Evolutionary conservation across 2,329 filamentous ascomycete species (phyloP).

Genomic region (Calonectria henricotiae): DNA sequence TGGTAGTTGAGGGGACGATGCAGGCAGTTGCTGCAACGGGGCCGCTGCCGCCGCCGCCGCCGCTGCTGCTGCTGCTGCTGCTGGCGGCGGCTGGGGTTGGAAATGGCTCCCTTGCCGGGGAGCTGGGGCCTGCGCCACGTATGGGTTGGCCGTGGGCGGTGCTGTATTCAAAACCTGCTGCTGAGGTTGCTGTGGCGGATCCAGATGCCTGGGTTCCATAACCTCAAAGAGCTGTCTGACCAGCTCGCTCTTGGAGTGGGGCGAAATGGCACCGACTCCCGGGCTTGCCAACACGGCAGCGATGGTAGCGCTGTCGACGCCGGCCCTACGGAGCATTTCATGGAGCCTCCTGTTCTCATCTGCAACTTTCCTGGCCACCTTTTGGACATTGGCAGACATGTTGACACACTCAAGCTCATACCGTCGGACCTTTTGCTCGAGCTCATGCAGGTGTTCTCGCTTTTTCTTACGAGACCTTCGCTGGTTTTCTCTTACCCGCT

Average conservation of each 20-base stretch:
- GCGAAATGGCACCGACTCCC: background rate
- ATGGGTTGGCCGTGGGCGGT: background rate
- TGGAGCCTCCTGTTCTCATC: background rate
- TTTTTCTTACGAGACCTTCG: background rate
- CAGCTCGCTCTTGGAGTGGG: background rate
- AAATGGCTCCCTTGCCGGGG: background rate
- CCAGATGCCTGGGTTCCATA: background rate
- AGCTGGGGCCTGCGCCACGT: background rate
- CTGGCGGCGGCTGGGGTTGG: no score
- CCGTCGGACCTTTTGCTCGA: background rate
- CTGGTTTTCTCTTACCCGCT: conserved; percentile 4
- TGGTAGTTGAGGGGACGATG: background rate
- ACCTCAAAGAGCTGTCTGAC: background rate
- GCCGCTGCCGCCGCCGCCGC: no score
- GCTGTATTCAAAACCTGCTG: no score
- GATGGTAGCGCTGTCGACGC: background rate
- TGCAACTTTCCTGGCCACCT: background rate
- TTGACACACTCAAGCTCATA: background rate
- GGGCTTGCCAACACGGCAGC: background rate
- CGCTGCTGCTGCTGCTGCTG: no score
- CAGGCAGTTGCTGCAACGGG: background rate
- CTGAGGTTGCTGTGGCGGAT: background rate
- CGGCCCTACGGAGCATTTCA: background rate
- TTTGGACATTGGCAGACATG: background rate
- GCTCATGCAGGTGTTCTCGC: background rate